These are phyloP conservation scores for Rhynchospora breviuscula DNA, from an alignment of 176 grass and related monocot genomes.

Conservation along the genomic window DNA sequence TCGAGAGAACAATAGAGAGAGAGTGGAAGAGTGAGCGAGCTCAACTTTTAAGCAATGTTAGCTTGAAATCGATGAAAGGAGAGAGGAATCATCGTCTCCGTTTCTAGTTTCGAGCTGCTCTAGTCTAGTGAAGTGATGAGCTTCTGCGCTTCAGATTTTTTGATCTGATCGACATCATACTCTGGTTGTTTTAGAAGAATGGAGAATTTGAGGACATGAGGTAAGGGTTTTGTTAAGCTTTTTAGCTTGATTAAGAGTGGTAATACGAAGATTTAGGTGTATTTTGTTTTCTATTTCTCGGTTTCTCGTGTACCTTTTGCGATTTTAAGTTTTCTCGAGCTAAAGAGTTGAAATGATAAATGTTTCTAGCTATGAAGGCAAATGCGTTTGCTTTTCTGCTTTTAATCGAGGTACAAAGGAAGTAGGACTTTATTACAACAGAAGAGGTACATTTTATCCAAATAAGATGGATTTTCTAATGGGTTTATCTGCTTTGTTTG, in stretches of 20 bases:
- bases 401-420: constrained; percentile 2
- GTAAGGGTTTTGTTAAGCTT: neutral
- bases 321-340: neutral
- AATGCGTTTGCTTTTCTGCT: neutral
- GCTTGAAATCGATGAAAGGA: constrained; percentile 16
- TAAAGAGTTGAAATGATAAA: neutral
- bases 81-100: neutral
- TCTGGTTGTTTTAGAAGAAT: neutral
- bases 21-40: neutral
- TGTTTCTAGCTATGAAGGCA: neutral
- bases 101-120: neutral
- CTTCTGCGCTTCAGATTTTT: neutral
- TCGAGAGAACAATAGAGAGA: neutral
- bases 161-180: neutral
- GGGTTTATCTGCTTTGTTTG: neutral
- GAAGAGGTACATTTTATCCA: constrained; percentile 1
- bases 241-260: neutral
- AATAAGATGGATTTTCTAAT: neutral
- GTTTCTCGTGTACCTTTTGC: neutral
- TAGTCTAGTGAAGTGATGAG: neutral
- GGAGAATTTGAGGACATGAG: neutral
- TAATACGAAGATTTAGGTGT: neutral
- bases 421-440: neutral
- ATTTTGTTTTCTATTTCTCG: neutral
- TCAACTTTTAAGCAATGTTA: constrained; percentile 24